Evolutionary conservation across 2,329 filamentous ascomycete genomes (phyloP), one percentile per base, ranked within the genome.

Genomic region (Penicillium palitans): DNA sequence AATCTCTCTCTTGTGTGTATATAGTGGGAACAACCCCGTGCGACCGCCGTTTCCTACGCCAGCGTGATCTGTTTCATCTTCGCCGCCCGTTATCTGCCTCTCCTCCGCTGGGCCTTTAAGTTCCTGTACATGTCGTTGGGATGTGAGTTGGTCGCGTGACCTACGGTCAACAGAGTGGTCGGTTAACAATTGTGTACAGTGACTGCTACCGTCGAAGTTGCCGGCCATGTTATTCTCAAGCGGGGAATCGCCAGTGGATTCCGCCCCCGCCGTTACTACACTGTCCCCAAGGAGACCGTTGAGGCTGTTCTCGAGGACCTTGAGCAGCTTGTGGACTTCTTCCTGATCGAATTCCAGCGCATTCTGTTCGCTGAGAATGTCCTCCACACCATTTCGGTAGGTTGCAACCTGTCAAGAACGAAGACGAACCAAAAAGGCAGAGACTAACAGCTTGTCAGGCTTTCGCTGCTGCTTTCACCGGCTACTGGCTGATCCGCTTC

Each of bases 261-360:
- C 76, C 80, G 86, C 58, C 86, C 86, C 25, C 81, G 80, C 69
- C 83, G 83, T 70, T 88, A 88, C 80, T 88, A 86, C 77, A 86
- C 82, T 49, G 82, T 88, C 58, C 84, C 84, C 37, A 84, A 85
- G 71, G 85, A 87, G 66, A 84, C 83, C 49, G 78, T 87, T 37
- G 85, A 88, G 72, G 82, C 80, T 58, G 74, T 84, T 24, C 75
- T 86, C 49, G 85, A 86, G 63, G 86, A 88, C 70, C 70, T 86
- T 15, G 84, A 86, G 72, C 84, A 88, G 75, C 77, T 88, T 54
- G 79, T 84, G 75, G 87, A 88, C 78, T 88, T 88, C 76, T 85
- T 87, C 74, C 80, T 88, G 65, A 87, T 88, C 62, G 86, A 88
- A 71, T 84, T 85, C 70, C 86, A 88, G 78, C 82, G 86, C 58